Evolutionary conservation across 2,329 filamentous ascomycete species (phyloP).

Genomic region (Teratosphaeria nubilosa): DNA sequence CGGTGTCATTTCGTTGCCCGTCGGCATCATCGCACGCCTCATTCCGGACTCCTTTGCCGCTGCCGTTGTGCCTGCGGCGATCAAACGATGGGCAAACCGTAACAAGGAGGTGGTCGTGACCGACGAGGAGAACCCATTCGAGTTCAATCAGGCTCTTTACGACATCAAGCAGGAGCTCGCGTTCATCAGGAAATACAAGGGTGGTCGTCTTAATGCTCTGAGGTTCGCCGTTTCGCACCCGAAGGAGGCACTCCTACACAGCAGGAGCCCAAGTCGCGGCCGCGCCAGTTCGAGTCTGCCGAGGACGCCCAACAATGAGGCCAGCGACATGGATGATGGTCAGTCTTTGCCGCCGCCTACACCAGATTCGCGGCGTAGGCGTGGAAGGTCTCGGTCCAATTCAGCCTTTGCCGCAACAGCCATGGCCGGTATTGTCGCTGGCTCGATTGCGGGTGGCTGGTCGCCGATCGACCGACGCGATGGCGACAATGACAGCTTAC

Average conservation of each 20-base stretch:
- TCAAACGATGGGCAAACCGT: slow-evolving; percentile 29
- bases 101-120: slow-evolving; percentile 34
- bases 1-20: slow-evolving; percentile 72
- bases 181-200: slow-evolving; percentile 70
- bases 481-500: slow-evolving; percentile 30
- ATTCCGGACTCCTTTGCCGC: slow-evolving; percentile 62
- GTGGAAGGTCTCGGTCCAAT: slow-evolving; percentile 58
- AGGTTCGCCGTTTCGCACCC: slow-evolving; percentile 70
- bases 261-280: slow-evolving; percentile 50
- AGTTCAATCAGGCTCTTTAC: slow-evolving; percentile 60
- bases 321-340: slow-evolving; percentile 28
- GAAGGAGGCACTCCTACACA: slow-evolving; percentile 56
- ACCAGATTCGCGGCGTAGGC: slow-evolving; percentile 43
- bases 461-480: slow-evolving; percentile 53
- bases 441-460: slow-evolving; percentile 62
- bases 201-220: slow-evolving; percentile 70
- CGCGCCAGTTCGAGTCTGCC: slow-evolving; percentile 56
- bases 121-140: slow-evolving; percentile 31
- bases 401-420: slow-evolving; percentile 66
- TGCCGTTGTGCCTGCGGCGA: slow-evolving; percentile 31
- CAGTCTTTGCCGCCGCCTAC: slow-evolving; percentile 31
- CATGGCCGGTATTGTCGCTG: slow-evolving; percentile 75
- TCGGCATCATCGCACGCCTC: slow-evolving; percentile 70
- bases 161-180: slow-evolving; percentile 72
- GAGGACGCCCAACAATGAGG: slow-evolving; percentile 52